Base-by-base conservation (phyloP, 345 rosid genomes). In the Abelmoschus esculentus region DNA sequence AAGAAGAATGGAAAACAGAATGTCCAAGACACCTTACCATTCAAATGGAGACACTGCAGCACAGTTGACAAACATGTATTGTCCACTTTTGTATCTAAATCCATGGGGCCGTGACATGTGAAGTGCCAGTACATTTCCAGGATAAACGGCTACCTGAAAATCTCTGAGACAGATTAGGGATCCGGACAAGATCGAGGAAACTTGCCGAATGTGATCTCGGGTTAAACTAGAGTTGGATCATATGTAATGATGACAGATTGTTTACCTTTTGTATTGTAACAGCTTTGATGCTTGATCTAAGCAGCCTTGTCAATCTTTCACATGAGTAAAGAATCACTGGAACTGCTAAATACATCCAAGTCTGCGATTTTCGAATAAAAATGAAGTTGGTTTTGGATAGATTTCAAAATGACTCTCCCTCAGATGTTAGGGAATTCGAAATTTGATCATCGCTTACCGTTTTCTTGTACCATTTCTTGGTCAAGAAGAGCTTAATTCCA, bases 41-140 rank as follows among this genome's bases (percentile, higher is more conserved):
- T 90, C 97, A 70, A 90, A 88, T 44, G 93, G 91, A 67, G 95
- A 88, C 0, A 90, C 92, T 10, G 91, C 95, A 11, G 92, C 86
- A 61, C 97, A 90, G 38, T 90, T 88, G 64, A 90, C 84, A 73
- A 85, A 87, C 85, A 90, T 88, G 82, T 88, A 88, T 50, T 88
- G 93, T 52, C 97, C 97, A n/a, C 97, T 90, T 75, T 88, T 85
- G 81, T 88, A 87, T 80, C 84, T 84, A 76, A 90, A 90, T 26
- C 85, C 89, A 13, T 82, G 84, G 29, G 97, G 97, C 76, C 80
- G 87, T 73, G 92, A 80, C 83, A 90, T 77, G 75, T 88, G 86
- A 44, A 90, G 71, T 64, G 92, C 88, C 79, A 88, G 60, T 1
- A 90, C 97, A 59, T 90, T 84, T 80, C 95, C 95, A 15, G 93